These are phyloP conservation scores for Lanmaoa pseudosensibilis DNA, from an alignment of 768 basidiomycete species.

Conservation along the genomic window DNA sequence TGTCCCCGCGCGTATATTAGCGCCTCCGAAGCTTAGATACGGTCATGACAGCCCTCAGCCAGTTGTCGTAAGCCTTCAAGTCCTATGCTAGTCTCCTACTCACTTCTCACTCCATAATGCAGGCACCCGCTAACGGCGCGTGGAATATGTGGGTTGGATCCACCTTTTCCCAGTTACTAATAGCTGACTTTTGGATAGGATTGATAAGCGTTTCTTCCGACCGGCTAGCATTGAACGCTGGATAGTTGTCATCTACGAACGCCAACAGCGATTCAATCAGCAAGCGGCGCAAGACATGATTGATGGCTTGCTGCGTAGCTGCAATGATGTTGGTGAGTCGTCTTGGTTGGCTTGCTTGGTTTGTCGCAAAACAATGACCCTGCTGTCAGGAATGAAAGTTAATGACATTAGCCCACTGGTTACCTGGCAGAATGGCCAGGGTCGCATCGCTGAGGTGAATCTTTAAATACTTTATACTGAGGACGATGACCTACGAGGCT, in stretches of 20 bases:
- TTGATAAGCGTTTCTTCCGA: slow-evolving; percentile 68
- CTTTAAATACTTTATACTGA: not conserved
- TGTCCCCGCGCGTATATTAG: slow-evolving; percentile 61
- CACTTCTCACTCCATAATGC: slow-evolving; percentile 6
- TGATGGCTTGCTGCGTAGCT: slow-evolving; percentile 47
- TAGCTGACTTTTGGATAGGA: slow-evolving; percentile 40
- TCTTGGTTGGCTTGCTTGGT: not conserved
- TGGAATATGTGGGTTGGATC: slow-evolving; percentile 69
- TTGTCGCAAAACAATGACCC: not conserved
- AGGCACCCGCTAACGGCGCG: slow-evolving; percentile 64
- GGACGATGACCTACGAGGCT: not conserved
- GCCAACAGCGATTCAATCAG: slow-evolving; percentile 52
- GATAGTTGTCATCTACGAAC: slow-evolving; percentile 69
- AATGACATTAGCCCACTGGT: slow-evolving; percentile 45
- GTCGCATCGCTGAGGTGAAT: slow-evolving; percentile 47
- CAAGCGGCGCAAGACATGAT: slow-evolving; percentile 55
- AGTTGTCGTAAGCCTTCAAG: slow-evolving; percentile 49
- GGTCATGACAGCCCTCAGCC: slow-evolving; percentile 54
- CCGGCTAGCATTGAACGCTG: slow-evolving; percentile 55
- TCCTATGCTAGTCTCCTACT: not conserved
- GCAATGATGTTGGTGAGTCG: slow-evolving; percentile 59
- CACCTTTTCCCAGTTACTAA: not conserved
- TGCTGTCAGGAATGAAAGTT: slow-evolving; percentile 55
- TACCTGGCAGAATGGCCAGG: slow-evolving; percentile 59
- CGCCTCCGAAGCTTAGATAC: slow-evolving; percentile 66